Percentiles rank a stretch among this genome's conserved stretches.
These are phyloP conservation scores for Juncus inflexus DNA, from an alignment of 176 grass and related monocot genomes.

Conservation along the genomic window DNA sequence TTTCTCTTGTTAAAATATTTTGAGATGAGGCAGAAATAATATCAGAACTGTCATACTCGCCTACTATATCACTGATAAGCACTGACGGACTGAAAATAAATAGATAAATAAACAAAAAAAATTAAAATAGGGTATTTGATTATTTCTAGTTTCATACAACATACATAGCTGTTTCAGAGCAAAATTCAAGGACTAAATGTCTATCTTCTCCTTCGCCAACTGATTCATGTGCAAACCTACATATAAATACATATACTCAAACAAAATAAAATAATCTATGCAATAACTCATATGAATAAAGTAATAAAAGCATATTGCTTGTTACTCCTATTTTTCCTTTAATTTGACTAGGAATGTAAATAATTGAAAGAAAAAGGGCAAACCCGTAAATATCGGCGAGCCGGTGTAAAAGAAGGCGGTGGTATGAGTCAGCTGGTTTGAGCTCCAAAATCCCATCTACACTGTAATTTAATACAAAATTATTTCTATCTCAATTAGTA, in stretches of 20 bases:
- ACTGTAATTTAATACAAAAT: constrained; percentile 23
- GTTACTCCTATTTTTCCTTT: constrained; percentile 3
- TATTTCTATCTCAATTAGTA: background rate
- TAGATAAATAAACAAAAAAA: constrained; percentile 4
- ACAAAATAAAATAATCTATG: background rate
- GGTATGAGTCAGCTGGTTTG: constrained; percentile 68
- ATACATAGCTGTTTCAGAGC: constrained; percentile 92
- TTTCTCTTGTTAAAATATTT: constrained; percentile 44
- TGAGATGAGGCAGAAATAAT: constrained; percentile 34
- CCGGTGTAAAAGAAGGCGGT: constrained; percentile 80
- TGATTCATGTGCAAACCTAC: constrained; percentile 90
- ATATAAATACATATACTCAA: background rate
- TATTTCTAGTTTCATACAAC: constrained; percentile 14
- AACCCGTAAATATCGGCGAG: constrained; percentile 96
- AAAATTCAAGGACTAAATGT: constrained; percentile 68
- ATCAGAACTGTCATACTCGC: constrained; percentile 43
- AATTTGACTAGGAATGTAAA: background rate
- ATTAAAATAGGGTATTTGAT: constrained; percentile 6
- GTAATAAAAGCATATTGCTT: background rate
- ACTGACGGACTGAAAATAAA: constrained; percentile 64
- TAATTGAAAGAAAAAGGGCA: constrained; percentile 1
- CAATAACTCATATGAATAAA: background rate
- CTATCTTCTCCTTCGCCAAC: constrained; percentile 79
- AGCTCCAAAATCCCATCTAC: constrained; percentile 56
- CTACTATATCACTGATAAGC: constrained; percentile 82